These are phyloP conservation scores for Acanthamoeba culbertsoni DNA, from an alignment of 208 protist genomes.

Conservation along the genomic window DNA sequence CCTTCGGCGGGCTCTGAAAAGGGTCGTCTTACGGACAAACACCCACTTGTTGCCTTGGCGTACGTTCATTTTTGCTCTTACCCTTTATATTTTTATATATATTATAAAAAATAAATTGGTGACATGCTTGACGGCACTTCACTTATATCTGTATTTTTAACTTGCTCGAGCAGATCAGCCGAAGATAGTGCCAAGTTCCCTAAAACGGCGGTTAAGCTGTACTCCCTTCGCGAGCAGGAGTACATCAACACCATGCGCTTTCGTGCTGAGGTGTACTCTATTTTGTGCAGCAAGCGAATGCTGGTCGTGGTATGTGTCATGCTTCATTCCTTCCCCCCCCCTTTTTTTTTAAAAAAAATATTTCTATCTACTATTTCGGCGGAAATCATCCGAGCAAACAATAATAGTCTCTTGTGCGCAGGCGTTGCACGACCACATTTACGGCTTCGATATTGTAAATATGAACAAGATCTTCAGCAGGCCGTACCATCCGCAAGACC, in stretches of 20 bases:
- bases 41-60: slow-evolving; percentile 34
- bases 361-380: too few relatives aligned
- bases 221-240: slow-evolving; percentile 44
- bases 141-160: neutral
- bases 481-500: slow-evolving; percentile 3
- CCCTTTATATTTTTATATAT: neutral
- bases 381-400: too few relatives aligned
- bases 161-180: neutral
- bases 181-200: slow-evolving; percentile 18
- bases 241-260: slow-evolving; percentile 54
- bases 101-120: neutral
- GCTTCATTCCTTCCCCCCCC: neutral
- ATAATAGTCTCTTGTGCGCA: too few relatives aligned
- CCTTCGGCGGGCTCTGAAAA: neutral
- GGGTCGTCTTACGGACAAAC: neutral
- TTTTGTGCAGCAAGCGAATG: slow-evolving; percentile 49
- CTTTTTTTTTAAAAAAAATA: neutral
- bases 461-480: slow-evolving; percentile 46
- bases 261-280: slow-evolving; percentile 17
- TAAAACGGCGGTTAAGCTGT: slow-evolving; percentile 32
- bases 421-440: slow-evolving; percentile 27
- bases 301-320: slow-evolving; percentile 11
- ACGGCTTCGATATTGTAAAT: slow-evolving; percentile 54
- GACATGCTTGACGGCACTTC: too few relatives aligned
- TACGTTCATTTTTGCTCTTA: neutral